Conservation (phyloP, 345 rosid genomes). For the Clarkia xantiana region DNA sequence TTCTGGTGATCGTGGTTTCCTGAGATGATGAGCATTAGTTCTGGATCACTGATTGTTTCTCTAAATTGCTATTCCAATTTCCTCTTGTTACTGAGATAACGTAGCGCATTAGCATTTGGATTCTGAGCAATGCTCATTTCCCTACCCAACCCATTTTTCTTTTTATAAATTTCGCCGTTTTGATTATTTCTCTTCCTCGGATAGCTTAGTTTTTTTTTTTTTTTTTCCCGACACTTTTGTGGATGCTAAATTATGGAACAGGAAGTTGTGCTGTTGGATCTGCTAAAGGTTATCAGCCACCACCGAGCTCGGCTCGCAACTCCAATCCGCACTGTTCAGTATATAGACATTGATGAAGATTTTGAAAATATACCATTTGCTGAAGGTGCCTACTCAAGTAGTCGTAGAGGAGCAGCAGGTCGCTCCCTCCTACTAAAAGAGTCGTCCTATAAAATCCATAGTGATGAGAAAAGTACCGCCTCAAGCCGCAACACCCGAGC, state of each 20-base stretch:
- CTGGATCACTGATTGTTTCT: no score
- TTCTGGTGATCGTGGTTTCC: background rate
- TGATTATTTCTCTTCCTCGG: no score
- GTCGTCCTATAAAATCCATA: constrained; percentile 36
- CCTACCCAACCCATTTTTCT: no score
- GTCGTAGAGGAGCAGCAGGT: constrained; percentile 33
- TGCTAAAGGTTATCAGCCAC: constrained; percentile 74
- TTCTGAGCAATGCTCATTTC: no score
- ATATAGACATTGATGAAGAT: constrained; percentile 52
- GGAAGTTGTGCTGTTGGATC: constrained; percentile 88
- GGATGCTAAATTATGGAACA: constrained; percentile 18
- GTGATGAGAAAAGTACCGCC: constrained; percentile 41
- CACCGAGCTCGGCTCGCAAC: constrained; percentile 86
- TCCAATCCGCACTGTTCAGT: constrained; percentile 81
- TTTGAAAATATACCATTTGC: constrained; percentile 54
- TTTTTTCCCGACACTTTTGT: no score
- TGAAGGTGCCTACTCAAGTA: constrained; percentile 30
- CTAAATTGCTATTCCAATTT: no score
- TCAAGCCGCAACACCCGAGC: constrained; percentile 17
- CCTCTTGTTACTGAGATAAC: no score
- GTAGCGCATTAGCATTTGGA: no score
- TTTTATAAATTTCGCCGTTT: no score
- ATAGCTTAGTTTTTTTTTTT: no score
- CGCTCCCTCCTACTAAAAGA: constrained; percentile 60
- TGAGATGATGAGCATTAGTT: no score